Conservation (phyloP, 208 protist genomes). For the Dictyostelium gargantuum region DNA sequence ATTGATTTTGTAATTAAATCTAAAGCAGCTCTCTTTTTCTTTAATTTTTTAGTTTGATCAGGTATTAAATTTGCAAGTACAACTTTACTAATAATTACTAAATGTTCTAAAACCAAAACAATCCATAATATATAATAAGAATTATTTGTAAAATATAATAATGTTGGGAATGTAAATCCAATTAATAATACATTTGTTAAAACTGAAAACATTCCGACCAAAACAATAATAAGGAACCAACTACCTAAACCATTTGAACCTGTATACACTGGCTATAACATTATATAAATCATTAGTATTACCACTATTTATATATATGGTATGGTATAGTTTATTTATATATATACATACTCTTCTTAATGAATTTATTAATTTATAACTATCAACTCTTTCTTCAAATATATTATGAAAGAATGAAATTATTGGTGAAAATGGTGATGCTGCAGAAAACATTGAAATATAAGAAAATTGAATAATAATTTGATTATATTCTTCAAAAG, state of each 20-base stretch:
- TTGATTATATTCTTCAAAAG: conserved; percentile 75
- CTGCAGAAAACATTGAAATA: conserved; percentile 69
- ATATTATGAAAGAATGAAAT: conserved; percentile 73
- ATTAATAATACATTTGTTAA: conserved; percentile 29
- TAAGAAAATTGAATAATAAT: conserved; percentile 73
- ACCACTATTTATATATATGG: too few species aligned
- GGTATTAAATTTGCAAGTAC: neutral
- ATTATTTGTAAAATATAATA: neutral
- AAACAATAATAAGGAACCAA: neutral
- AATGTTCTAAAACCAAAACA: conserved; percentile 41
- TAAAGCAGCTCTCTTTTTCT: neutral
- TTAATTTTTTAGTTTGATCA: conserved; percentile 22
- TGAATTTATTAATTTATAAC: neutral
- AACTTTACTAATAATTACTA: neutral
- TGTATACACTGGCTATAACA: neutral
- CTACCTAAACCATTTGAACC: conserved; percentile 19
- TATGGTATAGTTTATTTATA: too few species aligned
- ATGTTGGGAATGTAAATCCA: conserved; percentile 43
- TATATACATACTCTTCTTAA: conserved; percentile 2
- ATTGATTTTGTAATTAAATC: neutral
- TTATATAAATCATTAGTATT: too few species aligned
- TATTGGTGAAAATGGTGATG: conserved; percentile 55
- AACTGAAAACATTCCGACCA: neutral
- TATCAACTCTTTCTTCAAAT: conserved; percentile 68
- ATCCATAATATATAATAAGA: conserved; percentile 13